Percentiles rank a stretch among this genome's conserved stretches.
phyloP scores from a whole-genome alignment of 2,329 filamentous ascomycete species.

The Thelonectria rubi region DNA sequence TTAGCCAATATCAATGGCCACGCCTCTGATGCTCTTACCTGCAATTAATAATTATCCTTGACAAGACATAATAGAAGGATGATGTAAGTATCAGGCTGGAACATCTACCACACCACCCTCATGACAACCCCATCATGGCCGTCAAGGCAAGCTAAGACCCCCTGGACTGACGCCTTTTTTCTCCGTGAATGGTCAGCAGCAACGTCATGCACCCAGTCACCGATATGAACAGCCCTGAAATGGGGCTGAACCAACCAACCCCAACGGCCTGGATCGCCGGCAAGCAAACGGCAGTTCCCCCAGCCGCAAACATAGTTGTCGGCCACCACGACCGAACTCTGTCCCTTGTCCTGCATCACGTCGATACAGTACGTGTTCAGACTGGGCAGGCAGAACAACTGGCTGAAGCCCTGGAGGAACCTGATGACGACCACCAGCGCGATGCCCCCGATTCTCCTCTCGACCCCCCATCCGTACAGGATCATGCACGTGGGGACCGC shows the following conservation, averaged over 20 bases:
- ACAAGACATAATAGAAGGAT: too few species aligned
- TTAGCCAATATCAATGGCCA: too few species aligned
- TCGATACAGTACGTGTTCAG: conserved; percentile 79
- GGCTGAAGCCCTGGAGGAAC: conserved; percentile 75
- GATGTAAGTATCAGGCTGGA: too few species aligned
- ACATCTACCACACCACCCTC: too few species aligned
- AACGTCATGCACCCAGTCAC: conserved; percentile 27
- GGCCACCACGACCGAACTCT: conserved; percentile 74
- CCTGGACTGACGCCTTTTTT: conserved; percentile 28
- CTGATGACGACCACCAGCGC: conserved; percentile 71
- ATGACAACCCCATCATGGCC: too few species aligned
- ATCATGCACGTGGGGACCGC: conserved; percentile 68
- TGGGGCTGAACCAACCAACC: conserved; percentile 80
- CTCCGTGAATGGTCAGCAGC: conserved; percentile 27
- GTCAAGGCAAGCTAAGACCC: too few species aligned
- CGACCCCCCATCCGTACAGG: conserved; percentile 60
- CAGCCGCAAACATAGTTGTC: conserved; percentile 81
- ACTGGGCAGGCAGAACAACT: conserved; percentile 75
- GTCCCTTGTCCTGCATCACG: conserved; percentile 67
- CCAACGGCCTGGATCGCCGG: conserved; percentile 75
- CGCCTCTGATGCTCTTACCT: too few species aligned
- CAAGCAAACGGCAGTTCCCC: conserved; percentile 72
- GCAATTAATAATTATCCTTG: too few species aligned
- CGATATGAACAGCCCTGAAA: conserved; percentile 46
- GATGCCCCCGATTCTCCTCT: conserved; percentile 56